Evolutionary conservation across 257 asterid genomes (phyloP).

Genomic region (Haberlea rhodopensis): DNA sequence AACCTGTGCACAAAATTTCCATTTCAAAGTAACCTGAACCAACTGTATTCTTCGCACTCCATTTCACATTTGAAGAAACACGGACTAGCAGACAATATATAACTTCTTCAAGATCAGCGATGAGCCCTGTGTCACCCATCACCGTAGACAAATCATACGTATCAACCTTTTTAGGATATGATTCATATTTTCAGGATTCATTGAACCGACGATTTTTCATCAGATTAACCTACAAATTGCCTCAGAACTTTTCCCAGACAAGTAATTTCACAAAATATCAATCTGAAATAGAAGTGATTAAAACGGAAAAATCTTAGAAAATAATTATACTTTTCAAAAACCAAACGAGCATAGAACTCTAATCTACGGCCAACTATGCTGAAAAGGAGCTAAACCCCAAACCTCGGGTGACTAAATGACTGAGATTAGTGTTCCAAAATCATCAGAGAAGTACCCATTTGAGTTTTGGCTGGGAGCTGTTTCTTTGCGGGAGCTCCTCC

Average conservation of each 20-base stretch:
- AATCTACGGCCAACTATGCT: neutral
- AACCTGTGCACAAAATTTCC: slow-evolving; percentile 46
- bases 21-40: slow-evolving; percentile 29
- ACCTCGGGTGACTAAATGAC: slow-evolving; percentile 36
- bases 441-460: slow-evolving; percentile 12
- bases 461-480: slow-evolving; percentile 15
- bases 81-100: slow-evolving; percentile 46
- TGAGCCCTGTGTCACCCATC: slow-evolving; percentile 15
- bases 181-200: neutral
- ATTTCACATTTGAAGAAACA: slow-evolving; percentile 39
- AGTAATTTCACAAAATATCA: neutral
- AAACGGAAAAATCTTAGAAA: neutral
- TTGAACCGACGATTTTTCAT: neutral
- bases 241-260: too few species aligned
- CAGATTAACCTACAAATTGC: too few species aligned
- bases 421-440: slow-evolving; percentile 17
- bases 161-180: neutral
- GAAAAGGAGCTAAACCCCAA: neutral
- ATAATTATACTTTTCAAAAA: neutral
- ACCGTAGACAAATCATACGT: slow-evolving; percentile 4
- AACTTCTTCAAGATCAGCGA: slow-evolving; percentile 46
- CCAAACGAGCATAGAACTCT: neutral
- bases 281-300: neutral
- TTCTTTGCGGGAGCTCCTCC: slow-evolving; percentile 9
- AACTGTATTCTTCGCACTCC: slow-evolving; percentile 27